These are phyloP conservation scores for Phyllostachys edulis DNA, from an alignment of 176 grass and related monocot species.

Conservation along the genomic window DNA sequence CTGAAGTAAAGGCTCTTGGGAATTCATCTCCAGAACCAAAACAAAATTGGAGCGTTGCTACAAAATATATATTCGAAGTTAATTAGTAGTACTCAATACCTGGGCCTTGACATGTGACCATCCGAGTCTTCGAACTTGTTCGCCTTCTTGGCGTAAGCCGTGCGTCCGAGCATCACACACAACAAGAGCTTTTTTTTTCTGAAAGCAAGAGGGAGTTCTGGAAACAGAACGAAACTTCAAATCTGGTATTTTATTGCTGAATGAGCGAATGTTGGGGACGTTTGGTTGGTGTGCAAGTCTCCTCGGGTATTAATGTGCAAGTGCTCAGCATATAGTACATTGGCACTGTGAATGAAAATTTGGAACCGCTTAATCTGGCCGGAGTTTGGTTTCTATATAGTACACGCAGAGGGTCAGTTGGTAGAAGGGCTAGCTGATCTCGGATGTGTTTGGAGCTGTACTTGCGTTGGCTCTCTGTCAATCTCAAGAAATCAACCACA, in stretches of 20 bases:
- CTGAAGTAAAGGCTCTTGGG: too few relatives aligned
- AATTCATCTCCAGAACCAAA: neutral
- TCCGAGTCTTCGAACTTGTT: conserved; percentile 47
- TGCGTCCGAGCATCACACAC: conserved; percentile 28
- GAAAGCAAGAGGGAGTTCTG: neutral
- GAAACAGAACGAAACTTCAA: neutral
- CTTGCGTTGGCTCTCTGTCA: too few relatives aligned
- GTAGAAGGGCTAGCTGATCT: too few relatives aligned
- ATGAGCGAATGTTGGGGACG: neutral
- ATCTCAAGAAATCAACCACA: too few relatives aligned
- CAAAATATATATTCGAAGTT: neutral
- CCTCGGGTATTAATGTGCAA: neutral
- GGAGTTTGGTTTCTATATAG: too few relatives aligned
- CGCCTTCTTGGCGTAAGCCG: conserved; percentile 20
- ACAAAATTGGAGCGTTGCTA: neutral
- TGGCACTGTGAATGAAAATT: neutral
- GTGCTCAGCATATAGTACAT: neutral
- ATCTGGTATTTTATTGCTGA: conserved; percentile 28
- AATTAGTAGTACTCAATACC: neutral
- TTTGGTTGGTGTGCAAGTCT: conserved; percentile 31
- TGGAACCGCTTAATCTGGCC: too few relatives aligned
- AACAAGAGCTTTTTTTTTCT: too few relatives aligned
- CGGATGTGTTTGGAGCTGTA: too few relatives aligned
- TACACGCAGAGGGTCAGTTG: too few relatives aligned
- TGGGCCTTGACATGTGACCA: conserved; percentile 21